Conservation (phyloP, 805 yeast genomes). For the Lipomyces anomalus region DNA sequence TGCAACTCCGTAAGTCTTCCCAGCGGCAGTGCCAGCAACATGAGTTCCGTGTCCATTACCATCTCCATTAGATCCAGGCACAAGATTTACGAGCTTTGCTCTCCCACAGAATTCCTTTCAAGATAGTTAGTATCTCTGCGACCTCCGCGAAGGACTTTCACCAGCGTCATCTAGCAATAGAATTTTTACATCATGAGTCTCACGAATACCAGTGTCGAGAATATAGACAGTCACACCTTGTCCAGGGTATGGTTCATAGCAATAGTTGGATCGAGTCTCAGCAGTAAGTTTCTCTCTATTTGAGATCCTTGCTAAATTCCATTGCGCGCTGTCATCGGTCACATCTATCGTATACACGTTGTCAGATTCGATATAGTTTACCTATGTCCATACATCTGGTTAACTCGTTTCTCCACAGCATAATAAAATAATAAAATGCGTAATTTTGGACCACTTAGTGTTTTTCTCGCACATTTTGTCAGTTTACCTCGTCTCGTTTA, state of each 20-base stretch:
- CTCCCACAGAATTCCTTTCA: constrained; percentile 79
- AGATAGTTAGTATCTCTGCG: too few relatives aligned
- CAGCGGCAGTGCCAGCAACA: constrained; percentile 93
- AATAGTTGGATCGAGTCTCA: neutral
- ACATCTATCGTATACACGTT: constrained; percentile 6
- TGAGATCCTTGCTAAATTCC: constrained; percentile 17
- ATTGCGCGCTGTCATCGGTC: constrained; percentile 10
- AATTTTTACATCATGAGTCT: constrained; percentile 58
- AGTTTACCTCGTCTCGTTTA: constrained; percentile 14
- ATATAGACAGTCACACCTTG: constrained; percentile 50
- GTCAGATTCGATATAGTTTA: constrained; percentile 11
- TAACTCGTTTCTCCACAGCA: too few relatives aligned
- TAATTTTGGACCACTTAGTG: neutral
- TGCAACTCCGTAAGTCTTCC: constrained; percentile 75
- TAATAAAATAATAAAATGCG: neutral
- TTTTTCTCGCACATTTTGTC: neutral
- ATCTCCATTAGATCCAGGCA: constrained; percentile 38
- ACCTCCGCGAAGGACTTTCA: constrained; percentile 41
- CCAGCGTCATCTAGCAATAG: constrained; percentile 42
- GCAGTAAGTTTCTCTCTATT: constrained; percentile 7
- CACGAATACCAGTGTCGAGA: constrained; percentile 82
- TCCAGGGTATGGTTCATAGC: constrained; percentile 17
- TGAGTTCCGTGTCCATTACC: constrained; percentile 96
- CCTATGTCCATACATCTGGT: too few relatives aligned
- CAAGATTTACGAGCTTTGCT: constrained; percentile 43